A percentile compares a stretch with the other conserved stretches of the same genome.
Conservation (phyloP, 164 flowering plant species). For the Stephania cephalantha region DNA sequence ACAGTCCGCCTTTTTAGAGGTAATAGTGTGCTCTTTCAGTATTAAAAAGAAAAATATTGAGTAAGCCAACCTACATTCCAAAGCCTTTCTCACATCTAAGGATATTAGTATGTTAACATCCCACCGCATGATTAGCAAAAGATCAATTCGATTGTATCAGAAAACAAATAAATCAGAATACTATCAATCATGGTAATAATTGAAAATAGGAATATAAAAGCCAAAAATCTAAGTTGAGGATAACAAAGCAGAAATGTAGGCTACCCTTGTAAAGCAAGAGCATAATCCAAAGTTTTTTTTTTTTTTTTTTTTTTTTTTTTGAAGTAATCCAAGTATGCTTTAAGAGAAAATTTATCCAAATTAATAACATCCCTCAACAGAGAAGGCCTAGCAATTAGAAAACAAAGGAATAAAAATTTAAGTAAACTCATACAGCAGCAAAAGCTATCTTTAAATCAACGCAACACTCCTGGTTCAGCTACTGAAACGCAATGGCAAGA, state of each 20-base stretch:
- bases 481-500: neutral
- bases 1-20: neutral
- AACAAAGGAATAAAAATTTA: neutral
- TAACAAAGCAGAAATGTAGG: neutral
- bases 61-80: conserved; percentile 48
- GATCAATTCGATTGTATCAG: no score
- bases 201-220: neutral
- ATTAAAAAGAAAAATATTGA: neutral
- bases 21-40: neutral
- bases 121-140: conserved; percentile 65
- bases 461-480: no score
- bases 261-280: neutral
- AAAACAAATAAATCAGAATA: neutral
- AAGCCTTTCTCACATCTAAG: conserved; percentile 70
- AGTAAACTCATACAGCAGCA: neutral
- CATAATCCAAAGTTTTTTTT: neutral
- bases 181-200: neutral
- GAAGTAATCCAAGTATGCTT: neutral
- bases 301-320: no score
- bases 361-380: neutral
- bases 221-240: no score
- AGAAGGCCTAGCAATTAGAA: neutral
- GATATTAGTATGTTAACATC: conserved; percentile 67
- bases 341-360: neutral
- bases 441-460: neutral